Percentiles rank a stretch among this genome's conserved stretches.
phyloP scores from a whole-genome alignment of 768 basidiomycete genomes.

The Boletellus ananas region DNA sequence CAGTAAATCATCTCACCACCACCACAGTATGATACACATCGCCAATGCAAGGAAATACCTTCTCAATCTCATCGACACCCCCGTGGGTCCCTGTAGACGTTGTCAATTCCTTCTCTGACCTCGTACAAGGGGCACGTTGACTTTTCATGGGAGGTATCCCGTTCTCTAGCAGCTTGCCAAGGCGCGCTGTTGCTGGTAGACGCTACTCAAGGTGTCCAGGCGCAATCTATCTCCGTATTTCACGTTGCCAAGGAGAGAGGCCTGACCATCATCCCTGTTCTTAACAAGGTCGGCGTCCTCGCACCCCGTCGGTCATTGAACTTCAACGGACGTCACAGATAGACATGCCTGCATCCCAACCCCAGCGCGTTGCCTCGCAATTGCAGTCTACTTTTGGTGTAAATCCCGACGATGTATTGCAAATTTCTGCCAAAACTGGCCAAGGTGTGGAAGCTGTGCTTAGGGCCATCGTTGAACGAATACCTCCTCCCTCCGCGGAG shows the following conservation, averaged over 20 bases:
- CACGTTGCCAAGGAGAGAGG: conserved; percentile 82
- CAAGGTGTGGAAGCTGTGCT: conserved; percentile 75
- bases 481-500: conserved; percentile 73
- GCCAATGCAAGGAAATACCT: conserved; percentile 57
- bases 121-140: conserved; percentile 83
- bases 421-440: conserved; percentile 92
- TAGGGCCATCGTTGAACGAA: conserved; percentile 72
- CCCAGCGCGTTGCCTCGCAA: conserved; percentile 74
- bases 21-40: conserved; percentile 70
- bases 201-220: conserved; percentile 97
- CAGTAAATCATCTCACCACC: conserved; percentile 3
- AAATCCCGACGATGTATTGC: conserved; percentile 66
- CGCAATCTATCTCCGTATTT: conserved; percentile 94
- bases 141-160: conserved; percentile 95
- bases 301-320: not conserved
- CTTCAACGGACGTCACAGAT: conserved; percentile 47
- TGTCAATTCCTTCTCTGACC: conserved; percentile 1
- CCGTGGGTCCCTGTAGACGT: conserved; percentile 42
- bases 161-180: conserved; percentile 90
- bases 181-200: conserved; percentile 87
- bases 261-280: conserved; percentile 80
- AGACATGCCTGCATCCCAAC: conserved; percentile 87
- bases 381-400: conserved; percentile 82
- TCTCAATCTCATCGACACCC: conserved; percentile 95
- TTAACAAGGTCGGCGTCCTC: conserved; percentile 71